These are phyloP conservation scores for Clonostachys rhizophaga DNA, from an alignment of 2,329 filamentous ascomycete genomes.

Conservation along the genomic window DNA sequence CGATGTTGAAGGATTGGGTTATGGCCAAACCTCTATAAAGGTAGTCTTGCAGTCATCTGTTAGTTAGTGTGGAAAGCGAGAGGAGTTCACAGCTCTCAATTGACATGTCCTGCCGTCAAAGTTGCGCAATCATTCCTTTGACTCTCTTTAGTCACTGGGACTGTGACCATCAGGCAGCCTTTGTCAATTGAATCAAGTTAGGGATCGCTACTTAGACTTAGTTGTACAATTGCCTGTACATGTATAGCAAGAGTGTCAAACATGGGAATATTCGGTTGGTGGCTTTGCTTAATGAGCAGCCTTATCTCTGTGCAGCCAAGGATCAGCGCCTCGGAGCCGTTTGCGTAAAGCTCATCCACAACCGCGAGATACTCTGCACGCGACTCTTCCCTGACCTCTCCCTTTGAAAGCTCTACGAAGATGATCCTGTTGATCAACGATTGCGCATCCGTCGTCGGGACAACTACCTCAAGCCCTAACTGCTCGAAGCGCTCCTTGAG, in stretches of 20 bases:
- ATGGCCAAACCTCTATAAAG: too few relatives aligned
- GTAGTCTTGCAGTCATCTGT: too few relatives aligned
- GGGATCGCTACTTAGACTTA: conserved; percentile 4
- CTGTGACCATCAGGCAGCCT: too few relatives aligned
- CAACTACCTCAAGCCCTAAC: conserved; percentile 6
- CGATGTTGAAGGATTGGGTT: too few relatives aligned
- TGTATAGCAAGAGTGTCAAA: conserved; percentile 16
- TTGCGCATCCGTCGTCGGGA: conserved; percentile 2
- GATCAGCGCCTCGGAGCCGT: conserved; percentile 10
- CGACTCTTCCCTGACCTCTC: conserved; percentile 7
- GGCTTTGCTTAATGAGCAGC: conserved; percentile 6
- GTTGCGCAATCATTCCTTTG: too few relatives aligned
- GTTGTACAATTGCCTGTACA: conserved; percentile 12
- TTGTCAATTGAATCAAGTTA: too few relatives aligned
- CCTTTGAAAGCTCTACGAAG: conserved; percentile 13
- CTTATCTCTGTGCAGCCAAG: conserved; percentile 17
- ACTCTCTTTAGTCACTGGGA: too few relatives aligned
- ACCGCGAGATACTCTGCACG: not conserved
- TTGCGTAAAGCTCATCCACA: conserved; percentile 3
- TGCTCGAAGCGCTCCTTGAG: conserved; percentile 9
- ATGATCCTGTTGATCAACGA: conserved; percentile 9
- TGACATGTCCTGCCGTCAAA: too few relatives aligned
- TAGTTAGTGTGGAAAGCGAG: too few relatives aligned
- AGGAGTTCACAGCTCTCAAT: too few relatives aligned
- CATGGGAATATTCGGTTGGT: conserved; percentile 6